phyloP scores from a whole-genome alignment of 306 rosid species.

The Cyclanthera cordifolia region DNA sequence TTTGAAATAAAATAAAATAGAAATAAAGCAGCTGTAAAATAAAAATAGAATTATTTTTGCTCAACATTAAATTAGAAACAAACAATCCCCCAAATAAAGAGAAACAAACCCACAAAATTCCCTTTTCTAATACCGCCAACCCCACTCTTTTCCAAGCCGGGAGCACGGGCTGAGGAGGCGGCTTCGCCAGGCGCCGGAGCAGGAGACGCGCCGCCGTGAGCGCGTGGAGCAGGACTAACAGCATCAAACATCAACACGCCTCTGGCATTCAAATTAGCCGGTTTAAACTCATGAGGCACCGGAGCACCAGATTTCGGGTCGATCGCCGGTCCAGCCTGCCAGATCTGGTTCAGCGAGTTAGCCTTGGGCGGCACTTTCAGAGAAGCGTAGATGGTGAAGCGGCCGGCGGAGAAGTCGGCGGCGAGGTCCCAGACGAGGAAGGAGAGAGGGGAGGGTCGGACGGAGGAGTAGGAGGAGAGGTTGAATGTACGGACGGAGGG shows the following conservation, averaged over 20 bases:
- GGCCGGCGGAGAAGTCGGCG: constrained; percentile 8
- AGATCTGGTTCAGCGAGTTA: constrained; percentile 29
- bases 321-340: constrained; percentile 55
- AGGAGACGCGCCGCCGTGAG: not conserved
- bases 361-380: constrained; percentile 35
- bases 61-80: not conserved
- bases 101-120: not conserved
- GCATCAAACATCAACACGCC: not conserved
- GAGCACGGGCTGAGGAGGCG: not conserved
- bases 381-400: constrained; percentile 26
- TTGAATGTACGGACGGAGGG: constrained; percentile 22
- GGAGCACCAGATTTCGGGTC: not conserved
- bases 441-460: constrained; percentile 13
- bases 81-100: not conserved
- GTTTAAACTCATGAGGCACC: not conserved
- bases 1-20: too few relatives aligned
- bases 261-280: not conserved
- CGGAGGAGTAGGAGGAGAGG: constrained; percentile 7
- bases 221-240: not conserved
- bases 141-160: not conserved
- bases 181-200: not conserved
- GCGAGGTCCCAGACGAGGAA: constrained; percentile 21
- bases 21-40: too few relatives aligned
- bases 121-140: not conserved
- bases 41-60: too few relatives aligned